Evolutionary conservation across 2,329 filamentous ascomycete species (phyloP).

Genomic region (Dactylonectria macrodidyma): DNA sequence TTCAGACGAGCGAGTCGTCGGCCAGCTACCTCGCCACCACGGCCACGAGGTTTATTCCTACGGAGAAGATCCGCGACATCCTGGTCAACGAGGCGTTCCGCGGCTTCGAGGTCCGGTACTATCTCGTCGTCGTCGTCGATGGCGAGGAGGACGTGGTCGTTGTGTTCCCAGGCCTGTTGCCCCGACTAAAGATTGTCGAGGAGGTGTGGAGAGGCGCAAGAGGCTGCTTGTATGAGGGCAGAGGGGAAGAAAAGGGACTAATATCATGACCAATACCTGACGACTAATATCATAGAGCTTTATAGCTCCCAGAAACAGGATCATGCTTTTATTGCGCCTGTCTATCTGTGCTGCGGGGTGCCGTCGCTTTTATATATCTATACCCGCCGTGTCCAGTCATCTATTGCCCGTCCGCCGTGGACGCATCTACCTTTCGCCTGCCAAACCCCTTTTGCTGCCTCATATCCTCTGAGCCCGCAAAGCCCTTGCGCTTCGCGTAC

Average conservation of each 20-base stretch:
- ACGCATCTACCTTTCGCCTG: constrained; percentile 49
- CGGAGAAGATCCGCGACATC: constrained; percentile 91
- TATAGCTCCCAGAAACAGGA: constrained; percentile 25
- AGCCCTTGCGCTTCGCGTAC: constrained; percentile 75
- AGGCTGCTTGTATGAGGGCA: constrained; percentile 80
- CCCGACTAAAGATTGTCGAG: constrained; percentile 82
- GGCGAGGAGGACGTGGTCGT: constrained; percentile 91
- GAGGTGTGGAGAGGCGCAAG: constrained; percentile 90
- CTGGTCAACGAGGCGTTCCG: constrained; percentile 95
- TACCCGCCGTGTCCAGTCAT: not conserved
- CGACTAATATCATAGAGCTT: constrained; percentile 17
- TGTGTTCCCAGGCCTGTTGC: constrained; percentile 90
- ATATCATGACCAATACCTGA: constrained; percentile 2
- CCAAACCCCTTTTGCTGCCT: constrained; percentile 51
- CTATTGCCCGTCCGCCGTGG: constrained; percentile 39
- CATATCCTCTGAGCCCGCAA: constrained; percentile 66
- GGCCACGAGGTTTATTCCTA: constrained; percentile 81
- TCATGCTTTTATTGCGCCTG: constrained; percentile 17
- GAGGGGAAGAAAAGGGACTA: constrained; percentile 51
- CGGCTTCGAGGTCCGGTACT: constrained; percentile 92
- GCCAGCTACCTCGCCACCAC: constrained; percentile 70
- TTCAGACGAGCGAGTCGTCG: constrained; percentile 83
- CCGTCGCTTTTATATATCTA: constrained; percentile 22
- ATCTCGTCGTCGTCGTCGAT: constrained; percentile 90
- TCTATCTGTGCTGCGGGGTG: constrained; percentile 18